phyloP scores from a whole-genome alignment of 2,329 filamentous ascomycete genomes.

The Clarireedia hainanense region DNA sequence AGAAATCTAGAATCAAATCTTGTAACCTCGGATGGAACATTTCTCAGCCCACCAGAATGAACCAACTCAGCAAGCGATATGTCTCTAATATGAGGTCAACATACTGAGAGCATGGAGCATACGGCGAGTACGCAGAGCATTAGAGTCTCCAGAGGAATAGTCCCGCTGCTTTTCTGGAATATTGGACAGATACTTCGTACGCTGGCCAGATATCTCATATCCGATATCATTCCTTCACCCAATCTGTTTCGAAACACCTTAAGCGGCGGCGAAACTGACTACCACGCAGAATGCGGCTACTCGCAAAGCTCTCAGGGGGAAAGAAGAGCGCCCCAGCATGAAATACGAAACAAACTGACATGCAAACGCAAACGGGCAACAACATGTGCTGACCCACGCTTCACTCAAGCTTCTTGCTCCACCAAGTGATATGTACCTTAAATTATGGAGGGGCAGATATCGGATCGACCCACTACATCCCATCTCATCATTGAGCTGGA shows the following conservation, averaged over 20 bases:
- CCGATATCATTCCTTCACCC: not conserved
- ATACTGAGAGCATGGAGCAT: not conserved
- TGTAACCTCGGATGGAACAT: not conserved
- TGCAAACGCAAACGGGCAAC: not conserved
- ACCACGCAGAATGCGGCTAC: not conserved
- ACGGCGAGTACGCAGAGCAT: too few relatives aligned
- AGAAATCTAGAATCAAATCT: not conserved
- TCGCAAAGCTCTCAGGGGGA: not conserved
- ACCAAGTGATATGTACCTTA: constrained; percentile 2
- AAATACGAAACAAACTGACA: not conserved
- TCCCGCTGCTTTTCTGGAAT: not conserved
- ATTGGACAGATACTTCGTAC: not conserved
- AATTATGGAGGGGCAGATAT: constrained; percentile 5
- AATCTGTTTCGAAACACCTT: not conserved
- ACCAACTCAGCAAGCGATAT: not conserved
- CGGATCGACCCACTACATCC: not conserved
- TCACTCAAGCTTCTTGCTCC: constrained; percentile 4
- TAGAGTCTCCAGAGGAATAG: too few relatives aligned
- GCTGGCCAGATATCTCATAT: not conserved
- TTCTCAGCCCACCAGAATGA: not conserved
- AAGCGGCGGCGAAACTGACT: not conserved
- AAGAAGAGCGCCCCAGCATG: not conserved
- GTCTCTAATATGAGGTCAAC: not conserved
- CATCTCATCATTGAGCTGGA: not conserved
- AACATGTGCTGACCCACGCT: not conserved